Percentiles rank a stretch among this genome's conserved stretches.
These are phyloP conservation scores for Salix purpurea DNA, from an alignment of 345 rosid genomes.

Conservation along the genomic window DNA sequence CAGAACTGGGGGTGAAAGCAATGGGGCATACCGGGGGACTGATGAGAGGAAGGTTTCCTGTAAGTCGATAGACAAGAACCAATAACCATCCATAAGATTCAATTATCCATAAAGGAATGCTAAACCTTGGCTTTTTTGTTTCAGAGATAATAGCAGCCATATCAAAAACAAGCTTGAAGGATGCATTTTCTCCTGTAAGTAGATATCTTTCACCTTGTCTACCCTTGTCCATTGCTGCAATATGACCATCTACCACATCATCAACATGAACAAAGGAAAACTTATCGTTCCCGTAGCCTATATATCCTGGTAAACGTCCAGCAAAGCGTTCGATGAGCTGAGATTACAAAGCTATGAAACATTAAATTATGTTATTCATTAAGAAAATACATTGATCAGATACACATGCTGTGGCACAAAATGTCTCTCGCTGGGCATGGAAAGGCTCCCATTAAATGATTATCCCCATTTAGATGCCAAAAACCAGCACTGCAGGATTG, in stretches of 20 bases:
- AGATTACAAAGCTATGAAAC: conserved; percentile 11
- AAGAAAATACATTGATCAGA: background rate
- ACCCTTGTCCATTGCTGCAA: conserved; percentile 72
- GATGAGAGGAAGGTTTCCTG: conserved; percentile 86
- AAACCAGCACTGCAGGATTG: no score
- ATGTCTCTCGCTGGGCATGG: no score
- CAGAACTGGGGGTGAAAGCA: background rate
- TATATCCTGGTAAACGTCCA: conserved; percentile 81
- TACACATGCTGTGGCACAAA: no score
- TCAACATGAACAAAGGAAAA: conserved; percentile 78
- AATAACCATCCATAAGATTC: conserved; percentile 65
- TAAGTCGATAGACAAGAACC: conserved; percentile 58
- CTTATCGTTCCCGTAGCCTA: conserved; percentile 67
- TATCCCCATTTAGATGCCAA: no score
- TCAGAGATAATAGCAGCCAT: conserved; percentile 65
- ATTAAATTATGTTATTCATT: background rate
- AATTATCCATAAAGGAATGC: conserved; percentile 60
- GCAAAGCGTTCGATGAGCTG: conserved; percentile 79
- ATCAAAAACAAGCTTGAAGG: conserved; percentile 64
- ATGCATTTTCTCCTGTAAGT: conserved; percentile 84
- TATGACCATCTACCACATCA: conserved; percentile 76
- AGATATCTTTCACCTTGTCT: conserved; percentile 67
- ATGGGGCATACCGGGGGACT: conserved; percentile 71
- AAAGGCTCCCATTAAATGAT: no score
- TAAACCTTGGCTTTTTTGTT: conserved; percentile 57